Base-by-base conservation (phyloP, 805 yeast genomes). In the Metschnikowia colocasiae region DNA sequence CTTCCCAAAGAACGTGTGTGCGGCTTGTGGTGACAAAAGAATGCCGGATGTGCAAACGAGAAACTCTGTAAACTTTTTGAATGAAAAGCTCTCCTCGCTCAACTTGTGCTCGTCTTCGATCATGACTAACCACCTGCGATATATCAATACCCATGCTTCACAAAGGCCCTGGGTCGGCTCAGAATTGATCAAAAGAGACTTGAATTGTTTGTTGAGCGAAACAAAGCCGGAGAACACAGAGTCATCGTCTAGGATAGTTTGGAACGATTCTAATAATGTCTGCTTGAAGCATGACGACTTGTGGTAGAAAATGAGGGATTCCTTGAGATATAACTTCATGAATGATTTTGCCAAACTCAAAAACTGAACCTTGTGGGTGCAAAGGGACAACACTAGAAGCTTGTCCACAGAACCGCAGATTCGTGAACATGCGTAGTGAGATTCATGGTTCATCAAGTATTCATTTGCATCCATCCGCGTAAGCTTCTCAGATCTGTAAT, bases 11-110 rank as follows among this genome's bases (percentile, higher is more conserved):
- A 60, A 63, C 39, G 52, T 52, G 15, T 43, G 45, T 3, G 62
- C 43, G 53, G 60, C 73, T 20, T 50, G 61, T 6, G 65, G 59
- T 16, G 52, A 57, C 20, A 83, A 59, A 47, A 85, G 77, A 13
- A 82, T 73, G 37, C 95, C 89, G 42, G 87, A 78, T 0, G 84
- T 68, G 0, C 89, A 79, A 2, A 89, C 87, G 50, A 87, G 62
- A 50, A 83, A 81, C 7, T 92, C 94, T 2, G 89, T 82, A 59
- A 76, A 83, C 58, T 82, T 85, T 55, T 85, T 71, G 63, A 81
- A 81, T 22, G 80, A 75, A 8, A 68, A 55, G 49, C 61, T 79
- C n/a, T 67, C 73, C 66, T 57, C 75, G 56, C 55, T 66, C 50
- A 43, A 63, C 16, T 48, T 50, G n/a, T 55, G 45, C 33, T 53